Evolutionary conservation across 2,329 filamentous ascomycete genomes (phyloP).

Genomic region (Aspergillus sp.): DNA sequence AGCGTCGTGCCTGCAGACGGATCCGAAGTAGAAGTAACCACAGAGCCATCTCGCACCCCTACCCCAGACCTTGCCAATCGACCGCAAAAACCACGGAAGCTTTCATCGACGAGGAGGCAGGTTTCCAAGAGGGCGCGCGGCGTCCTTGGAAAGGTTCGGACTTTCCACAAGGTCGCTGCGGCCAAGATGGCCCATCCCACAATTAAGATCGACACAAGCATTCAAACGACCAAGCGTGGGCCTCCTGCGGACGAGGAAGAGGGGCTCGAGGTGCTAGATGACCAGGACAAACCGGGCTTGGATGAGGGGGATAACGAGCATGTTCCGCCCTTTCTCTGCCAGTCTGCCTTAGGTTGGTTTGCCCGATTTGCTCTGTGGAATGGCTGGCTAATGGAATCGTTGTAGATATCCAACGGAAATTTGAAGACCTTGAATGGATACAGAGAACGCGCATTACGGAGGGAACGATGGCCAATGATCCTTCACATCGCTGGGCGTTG

Average conservation of each 20-base stretch:
- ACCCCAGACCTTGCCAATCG: conserved; percentile 22
- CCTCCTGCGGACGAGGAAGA: conserved; percentile 28
- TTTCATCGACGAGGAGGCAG: conserved; percentile 21
- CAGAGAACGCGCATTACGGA: conserved; percentile 47
- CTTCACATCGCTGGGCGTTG: conserved; percentile 49
- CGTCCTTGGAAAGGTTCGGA: conserved; percentile 33
- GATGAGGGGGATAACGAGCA: conserved; percentile 21
- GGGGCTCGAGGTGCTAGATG: conserved; percentile 16
- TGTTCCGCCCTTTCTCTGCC: conserved; percentile 31
- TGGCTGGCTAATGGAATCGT: conserved; percentile 2
- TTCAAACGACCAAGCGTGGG: conserved; percentile 30
- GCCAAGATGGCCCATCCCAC: conserved; percentile 34
- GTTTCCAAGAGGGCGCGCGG: conserved; percentile 32
- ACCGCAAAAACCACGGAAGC: conserved; percentile 21
- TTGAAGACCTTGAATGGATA: conserved; percentile 52
- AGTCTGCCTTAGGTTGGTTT: conserved; percentile 29
- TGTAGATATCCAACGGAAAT: conserved; percentile 52
- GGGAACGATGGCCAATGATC: conserved; percentile 35
- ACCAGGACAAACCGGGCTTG: conserved; percentile 19
- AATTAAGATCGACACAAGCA: conserved; percentile 32
- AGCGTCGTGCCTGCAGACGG: conserved; percentile 12
- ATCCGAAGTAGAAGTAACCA: conserved; percentile 17
- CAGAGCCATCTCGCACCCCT: conserved; percentile 22
- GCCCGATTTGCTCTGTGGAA: too few species aligned
- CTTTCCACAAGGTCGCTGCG: conserved; percentile 30